A percentile compares a stretch with the other conserved stretches of the same genome.
phyloP scores from a whole-genome alignment of 2,329 filamentous ascomycete species.

The Pseudogymnoascus sp. region DNA sequence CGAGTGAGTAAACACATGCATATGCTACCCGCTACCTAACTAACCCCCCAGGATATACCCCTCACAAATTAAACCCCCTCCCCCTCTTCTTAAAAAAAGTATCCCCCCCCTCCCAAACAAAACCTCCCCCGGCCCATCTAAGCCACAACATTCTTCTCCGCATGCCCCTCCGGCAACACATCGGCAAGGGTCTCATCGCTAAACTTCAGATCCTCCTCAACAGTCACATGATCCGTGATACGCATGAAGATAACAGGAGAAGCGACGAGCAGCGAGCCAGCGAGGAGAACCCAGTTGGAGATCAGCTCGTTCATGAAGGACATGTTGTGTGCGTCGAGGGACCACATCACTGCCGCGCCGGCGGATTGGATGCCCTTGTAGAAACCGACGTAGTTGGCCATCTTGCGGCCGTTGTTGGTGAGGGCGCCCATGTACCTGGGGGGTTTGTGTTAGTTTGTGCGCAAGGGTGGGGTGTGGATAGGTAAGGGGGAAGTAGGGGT shows the following conservation, averaged over 20 bases:
- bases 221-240: slow-evolving; percentile 69
- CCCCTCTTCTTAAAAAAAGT: background rate
- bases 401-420: slow-evolving; percentile 84
- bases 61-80: background rate
- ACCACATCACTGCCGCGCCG: slow-evolving; percentile 68
- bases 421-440: slow-evolving; percentile 80
- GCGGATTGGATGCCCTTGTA: slow-evolving; percentile 90
- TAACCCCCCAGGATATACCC: background rate
- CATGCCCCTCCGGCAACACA: slow-evolving; percentile 35
- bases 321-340: slow-evolving; percentile 53
- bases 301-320: slow-evolving; percentile 66
- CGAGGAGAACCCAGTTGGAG: slow-evolving; percentile 66
- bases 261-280: slow-evolving; percentile 65
- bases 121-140: background rate
- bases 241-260: slow-evolving; percentile 69
- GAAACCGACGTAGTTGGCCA: slow-evolving; percentile 85
- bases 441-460: background rate
- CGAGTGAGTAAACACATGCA: background rate
- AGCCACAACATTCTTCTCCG: slow-evolving; percentile 14
- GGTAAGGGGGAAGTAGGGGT: background rate
- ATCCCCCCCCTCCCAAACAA: too few relatives aligned
- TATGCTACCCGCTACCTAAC: slow-evolving; percentile 3
- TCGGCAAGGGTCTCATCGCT: slow-evolving; percentile 75
- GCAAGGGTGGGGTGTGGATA: background rate
- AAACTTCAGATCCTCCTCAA: slow-evolving; percentile 77